Evolutionary conservation across 305 asterid species (phyloP), one percentile per base, ranked within the genome.

Genomic region (Coffea humblotiana): DNA sequence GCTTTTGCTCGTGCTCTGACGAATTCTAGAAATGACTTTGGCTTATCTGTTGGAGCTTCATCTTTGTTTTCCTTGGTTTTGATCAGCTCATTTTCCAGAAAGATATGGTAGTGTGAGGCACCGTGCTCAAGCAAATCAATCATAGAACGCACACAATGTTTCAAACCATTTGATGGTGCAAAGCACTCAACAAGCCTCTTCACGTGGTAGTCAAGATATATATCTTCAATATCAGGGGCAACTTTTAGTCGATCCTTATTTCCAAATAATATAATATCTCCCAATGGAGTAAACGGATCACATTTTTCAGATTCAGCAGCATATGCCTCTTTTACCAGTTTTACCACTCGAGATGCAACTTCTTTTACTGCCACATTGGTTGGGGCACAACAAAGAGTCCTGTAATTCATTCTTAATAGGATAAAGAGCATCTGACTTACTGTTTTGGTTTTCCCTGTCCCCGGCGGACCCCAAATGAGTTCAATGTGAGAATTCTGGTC

Each of bases 401-500:
- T 87, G 27, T 79, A 84, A 2, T 85, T 87, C 92, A 83, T 83
- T 82, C 32, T 76, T 63, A 89, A 82, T 74, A 93, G 90, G 19
- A 29, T 45, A 77, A 86, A 71, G 40, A 93, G 82, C 89, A 93
- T 76, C 54, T 45, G 65, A 82, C 94, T 90, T 15, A 90, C 13
- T 0, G 92, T 91, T 32, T 82, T 82, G 0, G 94, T 93, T 81
- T 93, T 93, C 63, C 97, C 98, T 0, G 97, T 92, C 56, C 97
- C 94, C 11, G 98, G 96, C 11, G 97, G 94, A 29, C 98, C 98
- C 91, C 92, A 91, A 63, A 93, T 89, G 56, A 90, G 92, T 54
- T 90, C 87, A 49, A 92, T 87, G 2, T 86, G 75, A 10, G 92
- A 71, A 81, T 76, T 80, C 58, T 90, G 96, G 75, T 47, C 49